Evolutionary conservation across 352 stramenopile genomes (phyloP), one percentile per base, ranked within the genome.

Genomic region (Phytophthora chlamydospora): DNA sequence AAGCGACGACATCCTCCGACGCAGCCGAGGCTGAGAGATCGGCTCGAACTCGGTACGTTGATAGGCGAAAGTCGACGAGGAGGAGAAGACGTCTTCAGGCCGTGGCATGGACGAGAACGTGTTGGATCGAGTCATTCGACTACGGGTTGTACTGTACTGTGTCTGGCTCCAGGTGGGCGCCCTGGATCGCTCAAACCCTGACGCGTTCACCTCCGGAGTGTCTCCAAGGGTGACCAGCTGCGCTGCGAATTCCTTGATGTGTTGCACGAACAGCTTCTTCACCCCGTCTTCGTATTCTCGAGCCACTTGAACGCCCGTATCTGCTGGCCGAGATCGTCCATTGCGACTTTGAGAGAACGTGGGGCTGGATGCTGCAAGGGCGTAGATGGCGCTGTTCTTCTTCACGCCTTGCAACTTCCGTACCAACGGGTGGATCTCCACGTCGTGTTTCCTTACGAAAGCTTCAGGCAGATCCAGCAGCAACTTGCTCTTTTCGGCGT

Each of bases 201-300:
- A 2, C 8, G 5, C 24, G 14, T 41, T 57, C 4, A n/a, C 5
- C 6, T 65, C 42, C 4, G 62, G 32, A 1, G 62, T 52, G 49
- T 94, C 85, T 13, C 85, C 85, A 8, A 94, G 60, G 1, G 85
- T 91, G 24, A 90, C 55, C 11, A 94, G 67, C 52, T 85, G 74
- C 0, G 40, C 40, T 1, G 83, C 62, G 43, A 94, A 77, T n/a
- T 80, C 51, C 32, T 78, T 68, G 16, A 92, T 76, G 39, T 88
- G 77, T 4, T 75, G 71, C 1, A 75, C 50, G n/a, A 92, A 68
- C 5, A 91, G 29, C 2, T 71, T 66, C 47, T 89, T 90, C 14
- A 94, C 53, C 9, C 41, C 68, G 14, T 72, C 66, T 58, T 90
- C 81, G 14, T 83, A 76, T 14, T 86, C 72, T 3, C 64, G 58